Base-by-base conservation (phyloP, 1,139 yeast species). In the Geotrichum phurueaensis region DNA sequence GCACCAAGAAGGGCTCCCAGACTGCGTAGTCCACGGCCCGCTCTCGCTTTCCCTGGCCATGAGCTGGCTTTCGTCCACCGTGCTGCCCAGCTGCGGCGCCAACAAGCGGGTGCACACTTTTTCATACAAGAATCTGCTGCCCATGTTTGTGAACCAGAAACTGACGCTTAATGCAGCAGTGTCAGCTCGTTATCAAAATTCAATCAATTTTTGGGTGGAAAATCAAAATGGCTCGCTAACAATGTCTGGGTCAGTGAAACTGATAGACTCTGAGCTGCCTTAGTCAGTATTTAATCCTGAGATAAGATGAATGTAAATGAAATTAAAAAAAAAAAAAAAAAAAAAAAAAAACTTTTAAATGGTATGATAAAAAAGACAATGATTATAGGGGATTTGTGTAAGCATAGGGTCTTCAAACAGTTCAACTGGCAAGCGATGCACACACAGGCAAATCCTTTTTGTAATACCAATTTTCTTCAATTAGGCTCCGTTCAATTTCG, bases 21-120 rank as follows among this genome's bases (percentile, higher is more conserved):
- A 78, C 49, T 70, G 85, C 0, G 75, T 94, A 0, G 86, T 87
- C 0, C 97, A 89, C 53, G 99, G 97, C 0, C 97, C 98, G 0
- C 76, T 91, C 57, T 76, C 87, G 64, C 81, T 88, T 0, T 84
- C 87, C 1, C 65, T 88, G 52, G 65, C 83, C 20, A 70, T 88
- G 52, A 80, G 81, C 61, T 85, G 83, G 81, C 77, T 81, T 65
- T 69, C 66, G 15, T 58, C 62, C 4, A 48, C 62, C 2, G 57
- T 63, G 39, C 56, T 66, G 27, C 59, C 65, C 22, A 58, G 60
- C 15, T 33, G 39, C 39, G 57, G 64, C 15, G 64, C 67, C 12
- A 52, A 60, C 36, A 57, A 64, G 2, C 39, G 47, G 4, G 73
- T 78, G 62, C 65, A 65, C 39, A 60, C 64, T 12, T 78, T 85